These are phyloP conservation scores for Phialocephala subalpina DNA, from an alignment of 2,329 filamentous ascomycete species.

Conservation along the genomic window DNA sequence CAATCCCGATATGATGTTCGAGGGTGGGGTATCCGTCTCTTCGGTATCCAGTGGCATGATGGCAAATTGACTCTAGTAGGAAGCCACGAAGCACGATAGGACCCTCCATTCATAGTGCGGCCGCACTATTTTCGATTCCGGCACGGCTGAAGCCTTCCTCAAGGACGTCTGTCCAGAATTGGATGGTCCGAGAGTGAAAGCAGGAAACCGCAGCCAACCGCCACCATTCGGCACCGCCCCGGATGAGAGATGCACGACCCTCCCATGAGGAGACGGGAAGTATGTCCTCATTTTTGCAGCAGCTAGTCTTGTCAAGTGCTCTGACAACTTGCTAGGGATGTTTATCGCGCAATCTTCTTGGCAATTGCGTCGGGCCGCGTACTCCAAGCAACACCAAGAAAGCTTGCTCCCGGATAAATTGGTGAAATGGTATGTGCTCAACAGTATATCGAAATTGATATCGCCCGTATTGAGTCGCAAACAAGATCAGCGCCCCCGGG, in stretches of 20 bases:
- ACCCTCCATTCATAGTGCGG: neutral
- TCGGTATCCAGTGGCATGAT: too few relatives aligned
- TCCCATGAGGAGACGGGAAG: neutral
- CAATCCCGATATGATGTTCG: too few relatives aligned
- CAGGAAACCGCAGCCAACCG: neutral
- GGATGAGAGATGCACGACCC: neutral
- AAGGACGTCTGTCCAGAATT: neutral
- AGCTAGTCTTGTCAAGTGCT: neutral
- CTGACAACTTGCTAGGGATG: neutral
- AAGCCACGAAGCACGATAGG: too few relatives aligned
- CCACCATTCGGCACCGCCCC: neutral
- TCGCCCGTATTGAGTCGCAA: neutral
- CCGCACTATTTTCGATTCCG: neutral
- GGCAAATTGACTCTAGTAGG: too few relatives aligned
- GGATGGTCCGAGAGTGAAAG: neutral
- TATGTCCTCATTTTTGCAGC: neutral
- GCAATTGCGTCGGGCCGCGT: neutral
- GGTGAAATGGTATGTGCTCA: neutral
- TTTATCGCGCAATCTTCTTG: neutral
- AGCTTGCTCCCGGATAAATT: neutral
- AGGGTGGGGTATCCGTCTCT: neutral
- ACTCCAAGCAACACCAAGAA: neutral
- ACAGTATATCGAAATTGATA: neutral
- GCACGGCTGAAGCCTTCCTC: neutral
- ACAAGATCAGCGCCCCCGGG: constrained; percentile 1